phyloP scores from a whole-genome alignment of 768 basidiomycete species.

The Sarcodon aspratus region DNA sequence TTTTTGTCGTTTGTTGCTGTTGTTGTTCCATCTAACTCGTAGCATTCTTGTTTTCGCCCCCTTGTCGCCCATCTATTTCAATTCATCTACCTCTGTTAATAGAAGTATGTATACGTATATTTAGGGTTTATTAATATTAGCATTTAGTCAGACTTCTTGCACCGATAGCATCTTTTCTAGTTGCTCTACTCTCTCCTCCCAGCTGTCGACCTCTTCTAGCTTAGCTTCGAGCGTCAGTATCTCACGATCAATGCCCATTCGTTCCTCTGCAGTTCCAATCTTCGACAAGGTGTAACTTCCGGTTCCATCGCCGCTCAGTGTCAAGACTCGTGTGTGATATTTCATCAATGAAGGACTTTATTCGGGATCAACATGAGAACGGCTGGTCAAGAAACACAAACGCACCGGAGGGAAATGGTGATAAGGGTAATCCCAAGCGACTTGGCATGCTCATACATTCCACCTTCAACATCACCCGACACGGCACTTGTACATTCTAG shows the following conservation, averaged over 20 bases:
- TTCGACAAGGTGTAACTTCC: conserved; percentile 62
- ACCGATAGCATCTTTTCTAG: conserved; percentile 44
- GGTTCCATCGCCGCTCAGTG: conserved; percentile 60
- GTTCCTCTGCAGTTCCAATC: conserved; percentile 65
- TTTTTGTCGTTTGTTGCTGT: conserved; percentile 1
- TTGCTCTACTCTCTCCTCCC: conserved; percentile 62
- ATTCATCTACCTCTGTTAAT: neutral
- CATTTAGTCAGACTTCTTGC: conserved; percentile 16
- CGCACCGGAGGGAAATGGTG: conserved; percentile 80
- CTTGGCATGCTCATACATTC: conserved; percentile 93
- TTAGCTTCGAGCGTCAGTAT: conserved; percentile 54
- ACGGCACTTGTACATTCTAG: conserved; percentile 92
- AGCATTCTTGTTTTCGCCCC: neutral
- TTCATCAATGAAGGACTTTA: conserved; percentile 71
- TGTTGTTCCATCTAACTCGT: neutral
- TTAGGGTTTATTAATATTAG: neutral
- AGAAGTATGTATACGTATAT: neutral
- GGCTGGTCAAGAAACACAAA: conserved; percentile 1
- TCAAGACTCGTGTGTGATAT: conserved; percentile 83
- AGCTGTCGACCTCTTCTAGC: conserved; percentile 57
- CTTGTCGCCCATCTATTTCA: too few species aligned
- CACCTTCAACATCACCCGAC: conserved; percentile 90
- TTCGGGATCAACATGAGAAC: neutral
- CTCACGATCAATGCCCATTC: conserved; percentile 66
- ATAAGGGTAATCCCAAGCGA: conserved; percentile 83